Base-by-base conservation (phyloP, 768 basidiomycete species). In the Rhizopogon vulgaris region DNA sequence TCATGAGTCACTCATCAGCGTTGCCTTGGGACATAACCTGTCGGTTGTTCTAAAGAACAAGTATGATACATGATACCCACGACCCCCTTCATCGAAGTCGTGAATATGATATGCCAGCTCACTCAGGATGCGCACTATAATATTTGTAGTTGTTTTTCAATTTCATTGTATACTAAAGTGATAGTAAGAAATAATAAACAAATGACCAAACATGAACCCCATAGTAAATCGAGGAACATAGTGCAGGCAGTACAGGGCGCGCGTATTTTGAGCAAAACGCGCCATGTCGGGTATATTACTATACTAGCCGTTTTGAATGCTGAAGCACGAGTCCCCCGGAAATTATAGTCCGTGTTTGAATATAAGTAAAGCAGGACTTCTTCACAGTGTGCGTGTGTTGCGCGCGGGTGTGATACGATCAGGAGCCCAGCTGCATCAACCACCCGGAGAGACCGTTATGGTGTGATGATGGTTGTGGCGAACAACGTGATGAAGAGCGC, bases 351-450 rank as follows among this genome's bases (percentile, higher is more conserved):
- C 14, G 9, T 2, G 9, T 24, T 18, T 46, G 30, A 46, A 15
- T 12, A 2, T 22, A 22, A 45, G 43, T 15, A 8, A 32, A 5
- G 30, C 22, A 22, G 22, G 22, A 22, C 3, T 22, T 1, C 2
- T 22, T 22, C 22, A 22, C 22, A 22, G 22, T 3, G 22, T 22
- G 3, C 22, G 22, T 22, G 22, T 3, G 3, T 22, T 22, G 22
- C 22, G 22, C 22, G 22, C 22, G 22, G 22, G 22, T 22, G 22
- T 18, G 8, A 46, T 10, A 2, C 14, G 10, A 1, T 46, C 32
- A 36, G 6, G 7, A 6, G 1, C 51, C 40, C 1, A 53, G 61
- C 28, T 53, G 60, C 24, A 62, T 37, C 0, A 68, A 17, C 60
- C 60, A 55, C 17, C 4, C 38, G 6, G 54, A 30, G 11, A 61